Evolutionary conservation across 2,329 filamentous ascomycete genomes (phyloP).

Genomic region (Claviceps quebecensis): DNA sequence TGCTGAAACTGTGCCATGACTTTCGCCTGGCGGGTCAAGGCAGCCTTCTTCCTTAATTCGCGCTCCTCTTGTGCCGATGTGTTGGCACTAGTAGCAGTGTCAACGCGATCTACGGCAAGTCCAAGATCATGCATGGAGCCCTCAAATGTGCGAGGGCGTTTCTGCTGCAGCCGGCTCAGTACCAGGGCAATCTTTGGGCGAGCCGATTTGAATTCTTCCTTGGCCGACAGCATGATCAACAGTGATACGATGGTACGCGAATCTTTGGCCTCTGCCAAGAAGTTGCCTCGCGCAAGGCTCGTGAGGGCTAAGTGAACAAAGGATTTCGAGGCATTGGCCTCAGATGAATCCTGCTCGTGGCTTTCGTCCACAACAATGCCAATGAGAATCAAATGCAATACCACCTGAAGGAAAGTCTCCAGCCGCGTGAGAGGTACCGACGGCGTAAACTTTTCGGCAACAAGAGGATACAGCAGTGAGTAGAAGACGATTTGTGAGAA

Average conservation of each 20-base stretch:
- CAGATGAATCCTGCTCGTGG: slow-evolving; percentile 35
- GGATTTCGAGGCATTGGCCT: slow-evolving; percentile 39
- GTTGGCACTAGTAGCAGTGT: slow-evolving; percentile 67
- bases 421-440: slow-evolving; percentile 68
- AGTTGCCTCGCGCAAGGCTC: slow-evolving; percentile 46
- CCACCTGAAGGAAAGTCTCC: slow-evolving; percentile 83
- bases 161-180: slow-evolving; percentile 72
- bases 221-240: slow-evolving; percentile 46
- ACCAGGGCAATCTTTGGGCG: slow-evolving; percentile 76
- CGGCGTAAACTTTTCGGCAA: slow-evolving; percentile 53
- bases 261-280: slow-evolving; percentile 39
- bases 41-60: slow-evolving; percentile 80
- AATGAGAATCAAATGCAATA: slow-evolving; percentile 75
- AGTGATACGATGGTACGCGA: slow-evolving; percentile 51
- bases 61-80: slow-evolving; percentile 56
- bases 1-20: slow-evolving; percentile 98
- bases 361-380: slow-evolving; percentile 71
- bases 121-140: slow-evolving; percentile 49
- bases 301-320: slow-evolving; percentile 62
- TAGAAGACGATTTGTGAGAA: slow-evolving; percentile 89
- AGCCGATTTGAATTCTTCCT: slow-evolving; percentile 66
- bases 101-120: slow-evolving; percentile 62
- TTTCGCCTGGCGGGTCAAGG: slow-evolving; percentile 73
- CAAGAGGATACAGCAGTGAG: slow-evolving; percentile 66
- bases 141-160: slow-evolving; percentile 60